Percentiles rank a stretch among this genome's conserved stretches.
phyloP scores from a whole-genome alignment of 768 basidiomycete species.

The Trametes cinnabarina region DNA sequence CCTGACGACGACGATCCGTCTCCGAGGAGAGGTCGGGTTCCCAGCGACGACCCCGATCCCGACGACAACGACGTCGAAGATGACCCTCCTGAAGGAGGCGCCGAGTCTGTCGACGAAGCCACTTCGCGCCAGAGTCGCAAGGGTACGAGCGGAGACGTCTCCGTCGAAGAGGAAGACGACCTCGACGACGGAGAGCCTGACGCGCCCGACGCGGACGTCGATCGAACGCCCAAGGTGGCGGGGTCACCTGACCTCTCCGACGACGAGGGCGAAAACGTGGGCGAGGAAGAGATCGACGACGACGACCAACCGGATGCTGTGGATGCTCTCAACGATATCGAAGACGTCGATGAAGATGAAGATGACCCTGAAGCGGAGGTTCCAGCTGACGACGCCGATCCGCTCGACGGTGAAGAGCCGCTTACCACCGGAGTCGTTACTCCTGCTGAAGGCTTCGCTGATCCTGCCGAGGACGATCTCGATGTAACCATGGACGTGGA shows the following conservation, averaged over 20 bases:
- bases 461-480: slow-evolving; percentile 23
- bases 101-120: slow-evolving; percentile 23
- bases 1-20: slow-evolving; percentile 13
- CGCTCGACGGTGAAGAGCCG: slow-evolving; percentile 18
- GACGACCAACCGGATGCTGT: slow-evolving; percentile 13
- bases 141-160: slow-evolving; percentile 20
- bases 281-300: slow-evolving; percentile 22
- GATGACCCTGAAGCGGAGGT: slow-evolving; percentile 23
- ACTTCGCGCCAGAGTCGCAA: slow-evolving; percentile 15
- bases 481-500: slow-evolving; percentile 27
- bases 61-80: slow-evolving; percentile 18
- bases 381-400: slow-evolving; percentile 31
- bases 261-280: slow-evolving; percentile 36
- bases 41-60: slow-evolving; percentile 19
- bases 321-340: slow-evolving; percentile 5
- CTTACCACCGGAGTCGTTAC: slow-evolving; percentile 14
- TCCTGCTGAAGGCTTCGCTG: slow-evolving; percentile 26
- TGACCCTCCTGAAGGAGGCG: slow-evolving; percentile 26
- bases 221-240: slow-evolving; percentile 20
- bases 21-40: slow-evolving; percentile 18
- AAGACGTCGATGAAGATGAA: slow-evolving; percentile 26
- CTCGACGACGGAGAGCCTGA: slow-evolving; percentile 27
- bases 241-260: slow-evolving; percentile 31
- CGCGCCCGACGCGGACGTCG: slow-evolving; percentile 22
- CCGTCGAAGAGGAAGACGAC: slow-evolving; percentile 34